phyloP scores from a whole-genome alignment of 1,284 basidiomycete genomes.

The Thecaphora frezii region DNA sequence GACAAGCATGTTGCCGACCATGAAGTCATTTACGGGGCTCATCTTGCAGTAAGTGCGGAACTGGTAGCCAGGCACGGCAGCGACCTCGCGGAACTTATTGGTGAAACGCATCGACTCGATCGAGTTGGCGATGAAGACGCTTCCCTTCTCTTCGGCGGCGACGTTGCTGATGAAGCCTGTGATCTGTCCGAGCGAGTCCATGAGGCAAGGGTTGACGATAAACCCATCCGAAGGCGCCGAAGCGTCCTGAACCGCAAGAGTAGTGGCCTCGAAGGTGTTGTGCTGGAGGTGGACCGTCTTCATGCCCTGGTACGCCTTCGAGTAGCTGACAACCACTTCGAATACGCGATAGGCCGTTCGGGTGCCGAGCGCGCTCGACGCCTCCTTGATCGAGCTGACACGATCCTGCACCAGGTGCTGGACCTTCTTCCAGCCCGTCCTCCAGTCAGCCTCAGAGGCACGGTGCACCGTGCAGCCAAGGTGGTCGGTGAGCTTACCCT shows the following conservation, averaged over 20 bases:
- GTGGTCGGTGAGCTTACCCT: slow-evolving; percentile 1
- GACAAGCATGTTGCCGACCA: background rate
- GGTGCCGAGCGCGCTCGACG: slow-evolving; percentile 11
- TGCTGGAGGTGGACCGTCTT: background rate
- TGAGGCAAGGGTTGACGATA: slow-evolving; percentile 5
- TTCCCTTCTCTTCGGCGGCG: background rate
- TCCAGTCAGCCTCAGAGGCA: background rate
- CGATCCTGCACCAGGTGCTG: slow-evolving; percentile 3
- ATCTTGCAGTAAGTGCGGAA: slow-evolving; percentile 5
- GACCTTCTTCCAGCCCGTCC: slow-evolving; percentile 1
- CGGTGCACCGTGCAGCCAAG: background rate
- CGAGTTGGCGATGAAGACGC: slow-evolving; percentile 4
- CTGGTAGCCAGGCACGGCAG: background rate
- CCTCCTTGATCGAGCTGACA: slow-evolving; percentile 4
- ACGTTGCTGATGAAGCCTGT: slow-evolving; percentile 8
- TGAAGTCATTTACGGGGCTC: slow-evolving; percentile 1
- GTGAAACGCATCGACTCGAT: slow-evolving; percentile 6
- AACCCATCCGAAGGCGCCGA: slow-evolving; percentile 1
- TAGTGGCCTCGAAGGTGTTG: slow-evolving; percentile 2
- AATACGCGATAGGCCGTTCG: slow-evolving; percentile 16
- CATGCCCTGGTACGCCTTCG: slow-evolving; percentile 3
- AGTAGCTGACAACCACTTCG: slow-evolving; percentile 3
- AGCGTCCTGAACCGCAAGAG: background rate
- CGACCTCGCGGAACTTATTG: background rate
- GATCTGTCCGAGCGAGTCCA: slow-evolving; percentile 8